Evolutionary conservation across 108 stramenopile genomes (phyloP).

Genomic region (Nannochloropsis granulata): DNA sequence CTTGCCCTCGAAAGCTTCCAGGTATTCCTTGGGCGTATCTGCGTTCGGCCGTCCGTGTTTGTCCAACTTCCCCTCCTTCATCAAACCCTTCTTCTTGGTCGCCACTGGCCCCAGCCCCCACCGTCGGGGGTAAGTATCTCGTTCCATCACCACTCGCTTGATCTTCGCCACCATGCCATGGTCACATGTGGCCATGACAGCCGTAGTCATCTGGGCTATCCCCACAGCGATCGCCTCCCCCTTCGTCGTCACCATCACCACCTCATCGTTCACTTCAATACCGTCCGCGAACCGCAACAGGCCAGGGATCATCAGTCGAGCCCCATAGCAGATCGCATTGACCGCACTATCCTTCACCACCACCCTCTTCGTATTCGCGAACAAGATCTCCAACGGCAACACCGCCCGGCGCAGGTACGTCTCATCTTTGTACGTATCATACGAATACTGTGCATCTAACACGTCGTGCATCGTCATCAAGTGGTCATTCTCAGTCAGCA

Average conservation of each 20-base stretch:
- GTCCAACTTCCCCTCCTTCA: conserved; percentile 94
- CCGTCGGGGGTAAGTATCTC: conserved; percentile 94
- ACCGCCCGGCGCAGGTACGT: conserved; percentile 87
- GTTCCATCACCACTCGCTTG: conserved; percentile 99
- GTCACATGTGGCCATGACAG: conserved; percentile 97
- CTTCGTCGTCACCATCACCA: conserved; percentile 99
- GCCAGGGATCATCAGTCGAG: conserved; percentile 98
- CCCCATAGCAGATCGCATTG: conserved; percentile 99
- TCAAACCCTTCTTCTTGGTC: conserved; percentile 84
- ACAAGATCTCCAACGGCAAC: conserved; percentile 88
- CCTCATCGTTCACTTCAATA: conserved; percentile 90
- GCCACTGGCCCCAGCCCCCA: conserved; percentile 99
- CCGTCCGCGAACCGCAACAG: conserved; percentile 92
- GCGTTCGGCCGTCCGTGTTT: conserved; percentile 96
- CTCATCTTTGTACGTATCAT: conserved; percentile 96
- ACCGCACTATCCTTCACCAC: conserved; percentile 99
- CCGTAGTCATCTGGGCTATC: conserved; percentile 97
- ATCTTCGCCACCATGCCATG: conserved; percentile 99
- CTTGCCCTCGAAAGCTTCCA: conserved; percentile 50
- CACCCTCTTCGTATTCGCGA: conserved; percentile 90
- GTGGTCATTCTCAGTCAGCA: conserved; percentile 67
- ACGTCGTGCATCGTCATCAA: conserved; percentile 99
- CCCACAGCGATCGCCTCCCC: conserved; percentile 96
- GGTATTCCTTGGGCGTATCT: conserved; percentile 78
- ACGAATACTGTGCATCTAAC: conserved; percentile 95